Evolutionary conservation across 2,329 filamentous ascomycete species (phyloP).

Genomic region (Aspergillus amoenus): DNA sequence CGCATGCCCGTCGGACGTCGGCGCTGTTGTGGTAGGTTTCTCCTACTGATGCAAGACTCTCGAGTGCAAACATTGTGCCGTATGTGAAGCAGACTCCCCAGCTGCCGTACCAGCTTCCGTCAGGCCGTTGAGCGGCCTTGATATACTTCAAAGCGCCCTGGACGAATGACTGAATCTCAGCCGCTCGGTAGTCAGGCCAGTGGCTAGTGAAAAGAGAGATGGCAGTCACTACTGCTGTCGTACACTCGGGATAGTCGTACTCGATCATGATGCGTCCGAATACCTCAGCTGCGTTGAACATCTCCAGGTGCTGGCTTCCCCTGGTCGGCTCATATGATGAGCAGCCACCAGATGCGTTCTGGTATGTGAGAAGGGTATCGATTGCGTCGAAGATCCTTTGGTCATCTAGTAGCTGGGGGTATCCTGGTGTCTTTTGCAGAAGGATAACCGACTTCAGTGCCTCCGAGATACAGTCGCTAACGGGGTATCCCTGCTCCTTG

Average conservation of each 20-base stretch:
- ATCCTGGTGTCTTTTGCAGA: slow-evolving; percentile 75
- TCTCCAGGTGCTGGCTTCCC: slow-evolving; percentile 74
- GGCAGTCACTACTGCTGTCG: slow-evolving; percentile 87
- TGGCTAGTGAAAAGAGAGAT: slow-evolving; percentile 77
- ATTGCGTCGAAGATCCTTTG: slow-evolving; percentile 81
- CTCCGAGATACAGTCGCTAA: slow-evolving; percentile 92
- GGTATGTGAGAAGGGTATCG: slow-evolving; percentile 87
- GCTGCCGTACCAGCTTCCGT: slow-evolving; percentile 96
- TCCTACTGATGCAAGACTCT: slow-evolving; percentile 77
- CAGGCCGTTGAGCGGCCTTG: slow-evolving; percentile 69
- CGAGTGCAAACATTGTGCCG: slow-evolving; percentile 91
- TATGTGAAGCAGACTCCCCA: slow-evolving; percentile 99
- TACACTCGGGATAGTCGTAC: slow-evolving; percentile 97
- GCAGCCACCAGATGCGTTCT: slow-evolving; percentile 84
- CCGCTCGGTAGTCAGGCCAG: slow-evolving; percentile 75
- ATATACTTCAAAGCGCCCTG: slow-evolving; percentile 77
- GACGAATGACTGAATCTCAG: slow-evolving; percentile 74
- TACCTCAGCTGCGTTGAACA: slow-evolving; percentile 91
- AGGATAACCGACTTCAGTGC: slow-evolving; percentile 81
- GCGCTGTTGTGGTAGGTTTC: slow-evolving; percentile 76
- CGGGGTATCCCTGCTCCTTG: slow-evolving; percentile 86
- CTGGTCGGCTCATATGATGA: slow-evolving; percentile 85
- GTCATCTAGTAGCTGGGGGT: slow-evolving; percentile 72
- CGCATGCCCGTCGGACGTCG: slow-evolving; percentile 70
- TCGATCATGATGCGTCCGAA: slow-evolving; percentile 98